Conservation (phyloP, 495 filamentous ascomycete genomes). For the Hypoxylon trugodes region DNA sequence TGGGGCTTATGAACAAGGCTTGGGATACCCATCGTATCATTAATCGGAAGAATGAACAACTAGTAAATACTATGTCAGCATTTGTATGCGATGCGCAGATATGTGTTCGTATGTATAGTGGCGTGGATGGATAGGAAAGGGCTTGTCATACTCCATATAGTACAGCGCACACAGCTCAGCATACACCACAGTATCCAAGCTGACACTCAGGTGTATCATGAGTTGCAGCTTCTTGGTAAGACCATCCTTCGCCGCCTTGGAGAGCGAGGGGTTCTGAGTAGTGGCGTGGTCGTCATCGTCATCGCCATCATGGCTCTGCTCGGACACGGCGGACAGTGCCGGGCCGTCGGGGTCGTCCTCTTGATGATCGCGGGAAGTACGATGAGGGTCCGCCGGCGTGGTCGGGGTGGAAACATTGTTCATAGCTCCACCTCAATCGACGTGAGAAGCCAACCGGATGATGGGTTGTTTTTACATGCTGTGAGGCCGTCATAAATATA, state of each 20-base stretch:
- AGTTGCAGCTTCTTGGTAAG: constrained; percentile 68
- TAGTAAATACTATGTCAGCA: constrained; percentile 48
- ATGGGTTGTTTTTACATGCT: constrained; percentile 45
- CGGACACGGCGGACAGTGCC: constrained; percentile 37
- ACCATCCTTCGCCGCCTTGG: constrained; percentile 49
- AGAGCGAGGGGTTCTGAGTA: constrained; percentile 34
- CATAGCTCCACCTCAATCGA: constrained; percentile 65
- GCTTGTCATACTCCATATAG: constrained; percentile 81
- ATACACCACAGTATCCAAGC: constrained; percentile 82
- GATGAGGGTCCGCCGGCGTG: constrained; percentile 57
- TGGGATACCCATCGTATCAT: constrained; percentile 74
- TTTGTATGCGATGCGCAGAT: not conserved
- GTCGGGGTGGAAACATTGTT: constrained; percentile 71
- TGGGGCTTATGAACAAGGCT: constrained; percentile 80
- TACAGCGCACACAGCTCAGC: constrained; percentile 83
- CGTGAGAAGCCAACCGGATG: constrained; percentile 40
- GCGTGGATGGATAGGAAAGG: not conserved
- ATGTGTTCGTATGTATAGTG: not conserved
- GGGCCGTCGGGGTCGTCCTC: constrained; percentile 43
- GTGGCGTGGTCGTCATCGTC: constrained; percentile 19
- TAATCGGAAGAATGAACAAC: constrained; percentile 80
- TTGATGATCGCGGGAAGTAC: constrained; percentile 41
- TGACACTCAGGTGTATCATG: constrained; percentile 73
- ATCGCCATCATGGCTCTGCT: constrained; percentile 22
- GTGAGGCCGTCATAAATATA: constrained; percentile 37